Evolutionary conservation across 2,329 filamentous ascomycete genomes (phyloP).

Genomic region (Fusarium metavorans): DNA sequence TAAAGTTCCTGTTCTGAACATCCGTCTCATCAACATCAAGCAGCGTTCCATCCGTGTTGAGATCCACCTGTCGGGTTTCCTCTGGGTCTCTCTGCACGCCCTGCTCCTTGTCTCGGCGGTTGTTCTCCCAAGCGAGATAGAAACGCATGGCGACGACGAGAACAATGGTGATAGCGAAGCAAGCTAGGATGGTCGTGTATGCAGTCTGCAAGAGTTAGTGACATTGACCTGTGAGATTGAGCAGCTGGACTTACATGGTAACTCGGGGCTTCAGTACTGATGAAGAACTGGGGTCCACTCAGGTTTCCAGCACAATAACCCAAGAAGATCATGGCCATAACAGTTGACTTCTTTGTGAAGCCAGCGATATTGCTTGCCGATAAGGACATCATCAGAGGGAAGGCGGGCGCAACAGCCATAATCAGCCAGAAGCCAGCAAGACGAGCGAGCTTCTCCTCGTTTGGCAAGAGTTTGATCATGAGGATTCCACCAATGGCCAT

Average conservation of each 20-base stretch:
- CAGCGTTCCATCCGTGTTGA: conserved; percentile 8
- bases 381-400: conserved; percentile 63
- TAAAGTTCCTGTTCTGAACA: conserved; percentile 15
- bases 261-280: conserved; percentile 13
- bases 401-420: conserved; percentile 60
- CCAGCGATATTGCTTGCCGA: conserved; percentile 69
- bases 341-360: conserved; percentile 71
- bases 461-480: conserved; percentile 33
- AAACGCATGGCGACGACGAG: conserved; percentile 11
- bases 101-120: conserved; percentile 17
- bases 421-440: conserved; percentile 57
- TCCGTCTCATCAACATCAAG: conserved; percentile 29
- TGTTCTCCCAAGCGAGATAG: conserved; percentile 44
- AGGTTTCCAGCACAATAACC: conserved; percentile 70
- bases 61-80: conserved; percentile 23
- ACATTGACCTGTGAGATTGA: not conserved
- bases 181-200: conserved; percentile 20
- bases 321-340: conserved; percentile 68
- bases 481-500: conserved; percentile 31
- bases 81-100: conserved; percentile 21
- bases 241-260: conserved; percentile 2
- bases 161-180: conserved; percentile 23
- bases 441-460: conserved; percentile 28
- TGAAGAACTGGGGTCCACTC: conserved; percentile 61
- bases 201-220: conserved; percentile 12